phyloP scores from a whole-genome alignment of 257 asterid species.

The Lycium ferocissimum region DNA sequence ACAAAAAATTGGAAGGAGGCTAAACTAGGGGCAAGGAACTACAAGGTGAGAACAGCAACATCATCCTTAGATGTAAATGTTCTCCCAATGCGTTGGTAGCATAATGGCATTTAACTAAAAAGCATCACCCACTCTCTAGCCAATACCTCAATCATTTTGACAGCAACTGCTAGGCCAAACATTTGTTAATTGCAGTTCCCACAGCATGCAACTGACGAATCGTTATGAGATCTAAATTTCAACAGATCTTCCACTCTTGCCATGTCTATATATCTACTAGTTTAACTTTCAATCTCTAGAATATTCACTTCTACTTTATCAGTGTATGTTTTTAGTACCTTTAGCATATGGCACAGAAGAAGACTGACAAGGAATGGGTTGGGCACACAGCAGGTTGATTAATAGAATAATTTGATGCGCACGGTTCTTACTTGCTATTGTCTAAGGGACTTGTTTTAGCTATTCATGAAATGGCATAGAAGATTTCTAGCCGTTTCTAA shows the following conservation, averaged over 20 bases:
- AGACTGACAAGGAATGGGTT: background rate
- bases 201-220: background rate
- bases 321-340: background rate
- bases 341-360: conserved; percentile 1
- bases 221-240: background rate
- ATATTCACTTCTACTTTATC: background rate
- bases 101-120: background rate
- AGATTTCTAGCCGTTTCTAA: background rate
- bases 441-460: background rate
- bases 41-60: background rate
- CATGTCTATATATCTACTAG: background rate
- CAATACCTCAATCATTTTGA: background rate
- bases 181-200: background rate
- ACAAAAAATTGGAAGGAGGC: background rate
- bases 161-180: conserved; percentile 27
- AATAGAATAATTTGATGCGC: conserved; percentile 8
- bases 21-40: background rate
- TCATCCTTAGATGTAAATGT: background rate
- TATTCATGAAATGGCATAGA: background rate
- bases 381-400: background rate
- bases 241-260: conserved; percentile 2
- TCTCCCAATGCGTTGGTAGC: background rate
- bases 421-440: background rate
- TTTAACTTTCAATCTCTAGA: background rate
- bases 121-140: conserved; percentile 2